phyloP scores from a whole-genome alignment of 345 rosid species.

The Chamaenerion angustifolium region DNA sequence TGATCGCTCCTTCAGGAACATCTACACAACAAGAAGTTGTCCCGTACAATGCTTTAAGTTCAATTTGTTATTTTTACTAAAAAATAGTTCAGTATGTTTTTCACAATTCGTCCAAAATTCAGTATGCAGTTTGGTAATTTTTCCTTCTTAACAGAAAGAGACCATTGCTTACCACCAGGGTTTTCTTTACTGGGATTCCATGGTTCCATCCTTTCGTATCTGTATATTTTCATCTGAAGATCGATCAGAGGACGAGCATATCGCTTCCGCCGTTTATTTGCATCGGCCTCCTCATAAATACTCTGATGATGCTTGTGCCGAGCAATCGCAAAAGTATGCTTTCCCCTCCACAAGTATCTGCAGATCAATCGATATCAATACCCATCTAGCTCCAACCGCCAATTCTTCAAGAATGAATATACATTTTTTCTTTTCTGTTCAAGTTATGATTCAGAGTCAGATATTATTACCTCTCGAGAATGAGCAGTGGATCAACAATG shows the following conservation, averaged over 20 bases:
- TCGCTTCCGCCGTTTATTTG: constrained; percentile 85
- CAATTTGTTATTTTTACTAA: too few relatives aligned
- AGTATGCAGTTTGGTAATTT: neutral
- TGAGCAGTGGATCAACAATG: constrained; percentile 71
- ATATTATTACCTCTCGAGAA: constrained; percentile 63
- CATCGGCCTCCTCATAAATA: constrained; percentile 93
- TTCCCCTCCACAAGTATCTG: constrained; percentile 91
- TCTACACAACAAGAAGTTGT: constrained; percentile 30
- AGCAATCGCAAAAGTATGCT: constrained; percentile 81
- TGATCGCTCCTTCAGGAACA: constrained; percentile 98
- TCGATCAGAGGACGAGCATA: constrained; percentile 90
- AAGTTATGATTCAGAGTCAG: neutral
- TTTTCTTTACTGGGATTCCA: constrained; percentile 71
- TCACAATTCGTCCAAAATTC: too few relatives aligned
- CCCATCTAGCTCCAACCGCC: neutral
- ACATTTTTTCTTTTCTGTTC: too few relatives aligned
- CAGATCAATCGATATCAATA: constrained; percentile 2
- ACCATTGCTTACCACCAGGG: constrained; percentile 47
- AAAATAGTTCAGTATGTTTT: too few relatives aligned
- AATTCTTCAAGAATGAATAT: neutral
- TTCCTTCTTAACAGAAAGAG: neutral
- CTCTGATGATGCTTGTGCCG: constrained; percentile 83
- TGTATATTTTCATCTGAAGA: constrained; percentile 93
- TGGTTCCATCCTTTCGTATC: constrained; percentile 75
- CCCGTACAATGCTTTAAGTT: too few relatives aligned